Evolutionary conservation across 768 basidiomycete species (phyloP).

Genomic region (Amanita molliuscula): DNA sequence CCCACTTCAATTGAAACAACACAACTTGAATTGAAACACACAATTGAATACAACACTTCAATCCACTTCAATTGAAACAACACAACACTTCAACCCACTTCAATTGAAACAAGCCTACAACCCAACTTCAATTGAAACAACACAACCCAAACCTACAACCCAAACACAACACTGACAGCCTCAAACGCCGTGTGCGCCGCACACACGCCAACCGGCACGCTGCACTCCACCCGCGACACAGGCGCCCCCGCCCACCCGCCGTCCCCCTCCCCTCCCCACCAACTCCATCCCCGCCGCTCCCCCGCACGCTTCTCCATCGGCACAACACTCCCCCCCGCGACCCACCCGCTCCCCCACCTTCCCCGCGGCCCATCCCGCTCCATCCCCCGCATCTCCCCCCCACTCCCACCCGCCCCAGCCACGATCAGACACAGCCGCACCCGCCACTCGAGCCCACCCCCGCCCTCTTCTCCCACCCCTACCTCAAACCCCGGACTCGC

Average conservation of each 20-base stretch:
- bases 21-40: too few relatives aligned
- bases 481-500: slow-evolving; percentile 82
- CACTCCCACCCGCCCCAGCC: slow-evolving; percentile 36
- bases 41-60: too few relatives aligned
- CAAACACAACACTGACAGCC: too few relatives aligned
- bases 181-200: too few relatives aligned
- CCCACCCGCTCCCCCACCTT: slow-evolving; percentile 67
- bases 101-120: too few relatives aligned
- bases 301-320: slow-evolving; percentile 40
- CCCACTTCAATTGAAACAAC: too few relatives aligned
- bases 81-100: too few relatives aligned
- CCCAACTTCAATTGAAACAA: too few relatives aligned
- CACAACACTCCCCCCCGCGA: slow-evolving; percentile 43
- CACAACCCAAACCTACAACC: too few relatives aligned
- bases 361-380: slow-evolving; percentile 48
- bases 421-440: slow-evolving; percentile 83
- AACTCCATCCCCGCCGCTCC: neutral
- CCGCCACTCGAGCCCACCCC: slow-evolving; percentile 81
- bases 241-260: neutral
- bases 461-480: slow-evolving; percentile 29
- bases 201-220: too few relatives aligned
- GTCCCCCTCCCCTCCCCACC: neutral
- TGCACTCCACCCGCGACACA: too few relatives aligned
- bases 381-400: slow-evolving; percentile 43
- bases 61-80: too few relatives aligned